Percentiles rank a stretch among this genome's conserved stretches.
These are phyloP conservation scores for Plasmopara viticola DNA, from an alignment of 352 stramenopile species.

Conservation along the genomic window DNA sequence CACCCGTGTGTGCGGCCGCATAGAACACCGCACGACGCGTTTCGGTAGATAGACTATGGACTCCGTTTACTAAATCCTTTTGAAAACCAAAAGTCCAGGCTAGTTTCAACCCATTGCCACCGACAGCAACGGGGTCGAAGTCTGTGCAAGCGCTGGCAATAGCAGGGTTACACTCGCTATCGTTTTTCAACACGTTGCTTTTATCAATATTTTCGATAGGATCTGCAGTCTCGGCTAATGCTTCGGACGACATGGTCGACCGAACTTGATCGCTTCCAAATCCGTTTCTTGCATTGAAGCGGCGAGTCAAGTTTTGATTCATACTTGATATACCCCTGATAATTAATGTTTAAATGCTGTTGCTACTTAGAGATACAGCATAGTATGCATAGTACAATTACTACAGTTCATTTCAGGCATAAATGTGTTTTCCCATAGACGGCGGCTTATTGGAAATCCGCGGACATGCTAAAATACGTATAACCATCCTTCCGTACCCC, in stretches of 20 bases:
- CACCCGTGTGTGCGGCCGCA: conserved; percentile 84
- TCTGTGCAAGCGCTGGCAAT: conserved; percentile 2
- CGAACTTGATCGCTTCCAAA: conserved; percentile 1
- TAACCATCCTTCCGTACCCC: conserved; percentile 51
- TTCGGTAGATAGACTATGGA: conserved; percentile 80
- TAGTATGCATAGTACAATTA: too few relatives aligned
- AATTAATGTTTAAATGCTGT: too few relatives aligned
- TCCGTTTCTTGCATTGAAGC: conserved; percentile 17
- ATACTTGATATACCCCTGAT: conserved; percentile 2
- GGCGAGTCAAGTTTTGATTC: conserved; percentile 10
- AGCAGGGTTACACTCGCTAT: conserved; percentile 1
- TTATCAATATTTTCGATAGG: background rate
- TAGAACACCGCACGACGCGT: conserved; percentile 83
- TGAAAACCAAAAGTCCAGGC: conserved; percentile 90
- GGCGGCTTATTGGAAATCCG: conserved; percentile 52
- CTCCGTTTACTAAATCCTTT: conserved; percentile 80
- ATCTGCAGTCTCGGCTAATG: conserved; percentile 1
- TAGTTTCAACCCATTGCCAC: conserved; percentile 55
- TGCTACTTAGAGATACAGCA: too few relatives aligned
- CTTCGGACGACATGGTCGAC: conserved; percentile 11
- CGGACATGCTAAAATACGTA: conserved; percentile 58
- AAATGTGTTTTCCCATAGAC: conserved; percentile 69
- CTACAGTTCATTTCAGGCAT: conserved; percentile 5
- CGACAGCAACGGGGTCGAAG: conserved; percentile 5
- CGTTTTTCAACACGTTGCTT: background rate